Conservation (phyloP, 2,329 filamentous ascomycete species). For the Aspergillus sp. region DNA sequence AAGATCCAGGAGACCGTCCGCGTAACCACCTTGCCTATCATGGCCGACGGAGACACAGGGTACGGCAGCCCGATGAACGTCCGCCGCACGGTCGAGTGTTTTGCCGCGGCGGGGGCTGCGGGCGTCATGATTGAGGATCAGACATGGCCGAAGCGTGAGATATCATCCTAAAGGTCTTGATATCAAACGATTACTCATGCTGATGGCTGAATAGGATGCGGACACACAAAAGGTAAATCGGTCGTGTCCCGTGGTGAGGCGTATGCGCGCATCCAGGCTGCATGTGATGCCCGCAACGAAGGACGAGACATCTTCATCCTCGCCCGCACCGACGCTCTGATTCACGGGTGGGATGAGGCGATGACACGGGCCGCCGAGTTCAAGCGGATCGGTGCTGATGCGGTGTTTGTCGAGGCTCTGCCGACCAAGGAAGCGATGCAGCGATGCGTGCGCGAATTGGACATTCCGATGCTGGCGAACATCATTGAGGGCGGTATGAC, state of each 20-base stretch:
- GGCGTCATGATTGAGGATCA: constrained; percentile 49
- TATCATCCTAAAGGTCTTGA: not conserved
- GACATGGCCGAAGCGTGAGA: constrained; percentile 49
- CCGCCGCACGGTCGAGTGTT: constrained; percentile 45
- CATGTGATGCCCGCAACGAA: constrained; percentile 46
- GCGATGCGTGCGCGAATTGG: constrained; percentile 34
- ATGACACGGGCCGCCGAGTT: constrained; percentile 43
- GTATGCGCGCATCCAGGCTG: constrained; percentile 48
- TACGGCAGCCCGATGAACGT: constrained; percentile 52
- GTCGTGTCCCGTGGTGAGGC: constrained; percentile 48
- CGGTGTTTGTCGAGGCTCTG: constrained; percentile 47
- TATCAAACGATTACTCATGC: not conserved
- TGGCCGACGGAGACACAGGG: constrained; percentile 50
- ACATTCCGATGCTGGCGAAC: constrained; percentile 44
- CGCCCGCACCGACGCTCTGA: constrained; percentile 44
- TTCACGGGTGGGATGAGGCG: constrained; percentile 45
- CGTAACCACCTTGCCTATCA: constrained; percentile 40
- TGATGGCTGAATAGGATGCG: constrained; percentile 36
- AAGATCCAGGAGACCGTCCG: constrained; percentile 46
- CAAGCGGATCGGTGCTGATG: constrained; percentile 45
- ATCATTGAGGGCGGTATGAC: constrained; percentile 46
- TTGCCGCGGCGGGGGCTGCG: constrained; percentile 40
- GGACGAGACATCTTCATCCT: constrained; percentile 49
- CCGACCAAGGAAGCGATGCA: constrained; percentile 46
- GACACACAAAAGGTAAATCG: constrained; percentile 48